A percentile compares a stretch with the other conserved stretches of the same genome.
These are phyloP conservation scores for Candida gorgasii DNA, from an alignment of 805 yeast genomes.

Conservation along the genomic window DNA sequence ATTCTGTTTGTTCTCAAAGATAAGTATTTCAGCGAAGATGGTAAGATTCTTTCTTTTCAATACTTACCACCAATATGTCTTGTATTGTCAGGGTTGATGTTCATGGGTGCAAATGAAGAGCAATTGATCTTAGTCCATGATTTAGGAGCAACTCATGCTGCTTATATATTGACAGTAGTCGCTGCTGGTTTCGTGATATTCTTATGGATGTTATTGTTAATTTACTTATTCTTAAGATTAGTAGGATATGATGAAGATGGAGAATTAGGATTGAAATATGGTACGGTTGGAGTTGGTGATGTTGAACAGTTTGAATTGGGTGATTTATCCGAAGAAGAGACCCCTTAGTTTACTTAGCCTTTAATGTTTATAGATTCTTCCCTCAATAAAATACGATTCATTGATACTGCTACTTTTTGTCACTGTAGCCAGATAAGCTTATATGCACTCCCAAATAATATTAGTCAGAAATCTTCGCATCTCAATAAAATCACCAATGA, in stretches of 20 bases:
- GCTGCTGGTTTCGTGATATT: conserved; percentile 74
- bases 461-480: conserved; percentile 7
- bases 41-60: conserved; percentile 69
- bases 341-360: conserved; percentile 2
- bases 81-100: conserved; percentile 73
- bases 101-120: conserved; percentile 93
- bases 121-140: conserved; percentile 70
- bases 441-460: conserved; percentile 1
- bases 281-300: conserved; percentile 18
- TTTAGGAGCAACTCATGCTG: conserved; percentile 80
- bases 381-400: too few species aligned
- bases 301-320: conserved; percentile 38
- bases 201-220: conserved; percentile 61
- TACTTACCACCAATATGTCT: conserved; percentile 82
- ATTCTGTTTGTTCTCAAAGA: conserved; percentile 76
- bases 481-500: conserved; percentile 48
- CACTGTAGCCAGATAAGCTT: not conserved
- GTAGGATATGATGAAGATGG: conserved; percentile 46
- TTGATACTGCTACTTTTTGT: too few species aligned
- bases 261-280: conserved; percentile 23
- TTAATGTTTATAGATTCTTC: too few species aligned
- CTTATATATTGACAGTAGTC: conserved; percentile 70
- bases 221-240: conserved; percentile 56
- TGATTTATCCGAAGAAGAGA: conserved; percentile 29
- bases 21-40: conserved; percentile 39